Base-by-base conservation (phyloP, 805 yeast species). In the Wickerhamiella dianesei region DNA sequence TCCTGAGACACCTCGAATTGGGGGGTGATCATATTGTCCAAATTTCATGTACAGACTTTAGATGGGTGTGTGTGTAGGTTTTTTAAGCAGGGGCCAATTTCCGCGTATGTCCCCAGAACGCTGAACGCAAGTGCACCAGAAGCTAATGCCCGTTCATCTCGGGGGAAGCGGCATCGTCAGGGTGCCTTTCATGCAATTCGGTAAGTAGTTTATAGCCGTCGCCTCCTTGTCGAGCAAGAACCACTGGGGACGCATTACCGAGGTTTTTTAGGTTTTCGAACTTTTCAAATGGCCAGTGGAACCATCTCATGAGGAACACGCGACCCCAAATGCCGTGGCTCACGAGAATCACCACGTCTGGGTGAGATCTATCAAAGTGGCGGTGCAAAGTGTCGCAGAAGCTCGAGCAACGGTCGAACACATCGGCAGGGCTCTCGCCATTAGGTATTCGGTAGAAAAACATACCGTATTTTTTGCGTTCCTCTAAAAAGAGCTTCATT, bases 401-500 rank as follows among this genome's bases (percentile, higher is more conserved):
- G 14, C 92, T 82, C 2, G 95, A 83, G 51, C 88, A 81, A 43
- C 96, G 70, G 63, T 88, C 96, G 63, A 78, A 88, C 8, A 88
- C 96, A 63, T 88, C 96, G 0, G 96, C 96, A 0, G 96, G 96
- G 56, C 92, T 80, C 63, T 88, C 96, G 9, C 96, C 96, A 57
- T 82, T 79, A 3, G 95, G 95, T 25, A 88, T 88, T 47, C 96
- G 65, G 61, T 82, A 88, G 63, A 88, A 88, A 58, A 81, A 81
- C 61, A 80, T 84, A 0, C 96, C 96, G 64, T 88, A 88, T 51
- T 77, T 76, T 0, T 94, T 88, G 42, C 96, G 66, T 56, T 84
- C 94, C 47, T 73, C 72, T 86, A 95, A 81, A 32, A 86, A 80
- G 54, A 71, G 69, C 54, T 80, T 80, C 94, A 87, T 87, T 4